Base-by-base conservation (phyloP, 2,329 filamentous ascomycete genomes). In the Periglandula ipomoeae region DNA sequence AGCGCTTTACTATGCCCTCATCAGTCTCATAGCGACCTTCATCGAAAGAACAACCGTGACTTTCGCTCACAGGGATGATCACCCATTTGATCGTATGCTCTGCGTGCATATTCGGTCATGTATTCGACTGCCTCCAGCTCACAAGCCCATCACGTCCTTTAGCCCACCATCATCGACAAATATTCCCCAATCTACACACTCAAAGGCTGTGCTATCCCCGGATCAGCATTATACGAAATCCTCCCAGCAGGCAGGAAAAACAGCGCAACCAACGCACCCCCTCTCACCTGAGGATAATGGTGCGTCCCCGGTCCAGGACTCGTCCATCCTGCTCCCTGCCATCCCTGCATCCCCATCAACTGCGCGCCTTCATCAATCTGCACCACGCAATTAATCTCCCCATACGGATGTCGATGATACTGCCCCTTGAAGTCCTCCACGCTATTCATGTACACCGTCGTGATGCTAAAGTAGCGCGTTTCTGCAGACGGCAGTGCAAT, bases 311-410 rank as follows among this genome's bases (percentile, higher is more conserved):
- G 69, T 0, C 71, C 75, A 0, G 74, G 73, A 40, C 66, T 69
- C 20, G 76, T 79, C 75, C 76, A 81, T 0, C 76, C 76, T 0
- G 71, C 70, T 0, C 73, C 74, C 56, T 74, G 71, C 76, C 76
- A 79, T 1, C 74, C 74, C 47, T 70, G 67, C 74, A 79, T 73
- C 5, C 76, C 76, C 61, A 69, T 75, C 44, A 80, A 56, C 61
- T 79, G 70, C 2, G 75, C 73, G 4, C 54, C 61, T 4, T 66
- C 52, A 50, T 76, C 74, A 11, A 79, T 62, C 55, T 72, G 72
- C 6, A 77, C 61, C 1, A 78, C 73, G 52, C 74, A 77, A 54
- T 78, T 78, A 56, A 77, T 76, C 62, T 78, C 74, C 5, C 73
- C 74, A 46, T 77, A 78, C 1, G 73, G 74, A 55, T 77, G 74